Conservation (phyloP, 2,329 filamentous ascomycete genomes). For the Boeremia lycopersici region DNA sequence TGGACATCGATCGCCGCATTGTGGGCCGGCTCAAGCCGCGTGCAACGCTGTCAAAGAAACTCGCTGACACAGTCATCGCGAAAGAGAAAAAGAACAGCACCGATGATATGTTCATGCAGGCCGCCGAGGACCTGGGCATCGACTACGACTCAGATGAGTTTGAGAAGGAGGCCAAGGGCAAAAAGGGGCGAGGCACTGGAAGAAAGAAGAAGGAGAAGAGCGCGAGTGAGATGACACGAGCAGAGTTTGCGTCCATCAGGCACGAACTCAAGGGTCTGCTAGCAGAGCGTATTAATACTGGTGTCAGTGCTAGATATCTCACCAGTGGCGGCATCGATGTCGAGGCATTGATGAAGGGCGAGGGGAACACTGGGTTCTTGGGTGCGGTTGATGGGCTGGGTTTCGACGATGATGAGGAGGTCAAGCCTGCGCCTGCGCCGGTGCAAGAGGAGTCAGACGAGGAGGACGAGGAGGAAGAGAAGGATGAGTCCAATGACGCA, state of each 20-base stretch:
- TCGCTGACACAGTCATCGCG: slow-evolving; percentile 80
- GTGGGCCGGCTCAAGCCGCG: slow-evolving; percentile 77
- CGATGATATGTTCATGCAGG: slow-evolving; percentile 80
- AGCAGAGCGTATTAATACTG: slow-evolving; percentile 77
- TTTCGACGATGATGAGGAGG: slow-evolving; percentile 35
- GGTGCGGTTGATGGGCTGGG: slow-evolving; percentile 60
- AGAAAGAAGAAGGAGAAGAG: slow-evolving; percentile 77
- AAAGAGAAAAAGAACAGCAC: slow-evolving; percentile 87
- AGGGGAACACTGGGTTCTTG: slow-evolving; percentile 68
- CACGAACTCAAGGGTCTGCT: slow-evolving; percentile 76
- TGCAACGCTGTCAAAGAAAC: slow-evolving; percentile 79
- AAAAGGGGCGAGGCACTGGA: slow-evolving; percentile 69
- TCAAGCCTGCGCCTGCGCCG: slow-evolving; percentile 18
- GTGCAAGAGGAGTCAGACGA: slow-evolving; percentile 27
- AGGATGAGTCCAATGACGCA: neutral
- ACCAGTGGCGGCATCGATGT: slow-evolving; percentile 85
- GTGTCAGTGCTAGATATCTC: slow-evolving; percentile 86
- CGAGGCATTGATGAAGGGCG: slow-evolving; percentile 67
- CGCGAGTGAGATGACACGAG: slow-evolving; percentile 71
- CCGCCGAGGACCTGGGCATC: slow-evolving; percentile 90
- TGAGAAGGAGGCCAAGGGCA: slow-evolving; percentile 62
- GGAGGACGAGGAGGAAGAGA: slow-evolving; percentile 30
- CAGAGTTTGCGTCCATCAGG: slow-evolving; percentile 71
- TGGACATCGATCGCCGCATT: slow-evolving; percentile 83
- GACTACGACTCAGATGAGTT: slow-evolving; percentile 93